Evolutionary conservation across 2,329 filamentous ascomycete species (phyloP), one percentile per base, ranked within the genome.

Genomic region (Ceratocystis diversiconidia): DNA sequence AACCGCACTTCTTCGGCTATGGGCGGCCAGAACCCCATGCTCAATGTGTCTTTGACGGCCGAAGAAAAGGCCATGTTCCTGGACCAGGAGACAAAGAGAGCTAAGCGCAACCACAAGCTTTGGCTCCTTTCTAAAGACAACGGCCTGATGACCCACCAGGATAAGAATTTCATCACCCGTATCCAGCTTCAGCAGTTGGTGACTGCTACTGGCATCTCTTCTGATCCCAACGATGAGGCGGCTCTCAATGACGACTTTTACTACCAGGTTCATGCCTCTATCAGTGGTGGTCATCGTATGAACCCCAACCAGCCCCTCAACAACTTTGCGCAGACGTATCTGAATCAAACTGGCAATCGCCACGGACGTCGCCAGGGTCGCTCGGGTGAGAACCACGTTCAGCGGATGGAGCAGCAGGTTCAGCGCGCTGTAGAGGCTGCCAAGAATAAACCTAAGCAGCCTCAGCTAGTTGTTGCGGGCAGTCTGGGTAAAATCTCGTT

Each of bases 351-450:
- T 1, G 92, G 92, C 32, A 89, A 87, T 70, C 86, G 92, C 22
- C 85, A 91, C 69, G 83, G 84, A 72, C 81, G 91, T 69, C 84
- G 91, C 69, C 85, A 94, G 70, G 85, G 86, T 68, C 84, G 90
- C 67, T 90, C 88, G 55, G 91, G 90, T 19, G 94, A 99, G 74
- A 99, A 96, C 73, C 94, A 99, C 73, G 90, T 97, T 78, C 94
- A 97, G 74, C 87, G 94, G 65, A 99, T 99, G 94, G 92, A 99
- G 75, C 94, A 99, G 75, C 94, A 99, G 75, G 95, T 99, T 12
- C 92, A 96, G 74, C 86, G 94, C 66, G 94, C 94, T 28, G 94
- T 99, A 0, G 94, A 99, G 73, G 94, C 94, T 0, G 94, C 94
- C 63, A 99, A 97, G 78, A 90, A 91, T 68, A 92, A 95, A 75